Evolutionary conservation across 257 asterid genomes (phyloP).

Genomic region (Coffea canephora): DNA sequence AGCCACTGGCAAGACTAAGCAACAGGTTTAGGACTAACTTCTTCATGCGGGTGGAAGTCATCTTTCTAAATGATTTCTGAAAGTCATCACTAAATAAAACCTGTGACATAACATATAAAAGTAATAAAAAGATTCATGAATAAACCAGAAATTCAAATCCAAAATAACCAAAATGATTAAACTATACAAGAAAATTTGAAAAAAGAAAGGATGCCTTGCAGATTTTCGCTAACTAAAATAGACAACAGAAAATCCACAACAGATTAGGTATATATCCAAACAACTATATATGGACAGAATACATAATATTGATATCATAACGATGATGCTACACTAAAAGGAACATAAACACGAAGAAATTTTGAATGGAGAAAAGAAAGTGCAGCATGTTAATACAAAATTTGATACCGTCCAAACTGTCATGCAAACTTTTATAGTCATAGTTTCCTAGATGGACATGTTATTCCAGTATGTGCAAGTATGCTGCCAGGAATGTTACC

Average conservation of each 20-base stretch:
- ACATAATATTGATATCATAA: no score
- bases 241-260: no score
- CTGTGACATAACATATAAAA: constrained; percentile 24
- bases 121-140: neutral
- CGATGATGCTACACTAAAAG: no score
- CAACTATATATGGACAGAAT: no score
- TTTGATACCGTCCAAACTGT: no score
- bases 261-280: no score
- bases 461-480: neutral
- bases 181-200: no score
- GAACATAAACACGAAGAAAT: no score
- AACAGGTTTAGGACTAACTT: constrained; percentile 37
- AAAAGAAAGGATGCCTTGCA: no score
- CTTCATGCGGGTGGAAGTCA: constrained; percentile 32
- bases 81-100: constrained; percentile 57
- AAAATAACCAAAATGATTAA: neutral
- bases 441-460: neutral
- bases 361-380: no score
- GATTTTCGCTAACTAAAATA: no score
- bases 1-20: constrained; percentile 59
- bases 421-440: neutral
- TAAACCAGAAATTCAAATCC: neutral
- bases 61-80: constrained; percentile 43
- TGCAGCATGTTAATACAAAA: no score
- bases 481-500: neutral